phyloP scores from a whole-genome alignment of 257 asterid species.

The Solanum infundibuliforme region DNA sequence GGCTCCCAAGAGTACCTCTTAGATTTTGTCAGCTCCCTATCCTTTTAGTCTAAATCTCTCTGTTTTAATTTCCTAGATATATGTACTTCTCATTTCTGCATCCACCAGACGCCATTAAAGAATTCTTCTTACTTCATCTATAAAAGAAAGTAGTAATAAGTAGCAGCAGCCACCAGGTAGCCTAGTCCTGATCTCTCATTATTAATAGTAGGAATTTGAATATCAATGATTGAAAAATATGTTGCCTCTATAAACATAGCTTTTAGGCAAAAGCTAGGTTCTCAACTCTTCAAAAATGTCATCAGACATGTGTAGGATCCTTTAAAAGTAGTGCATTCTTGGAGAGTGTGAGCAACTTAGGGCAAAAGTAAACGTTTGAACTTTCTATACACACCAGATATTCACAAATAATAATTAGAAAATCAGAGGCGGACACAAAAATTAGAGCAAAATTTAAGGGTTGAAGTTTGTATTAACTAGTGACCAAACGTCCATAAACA shows the following conservation, averaged over 20 bases:
- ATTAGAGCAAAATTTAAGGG: neutral
- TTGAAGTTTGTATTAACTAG: neutral
- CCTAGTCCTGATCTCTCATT: neutral
- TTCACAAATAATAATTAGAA: neutral
- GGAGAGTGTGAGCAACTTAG: neutral
- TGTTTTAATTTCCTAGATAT: neutral
- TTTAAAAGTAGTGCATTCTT: neutral
- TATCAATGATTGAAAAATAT: neutral
- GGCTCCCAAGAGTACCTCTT: neutral
- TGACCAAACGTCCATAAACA: neutral
- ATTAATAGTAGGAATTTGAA: neutral
- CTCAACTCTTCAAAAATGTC: neutral
- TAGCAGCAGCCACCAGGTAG: neutral
- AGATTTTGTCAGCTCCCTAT: neutral
- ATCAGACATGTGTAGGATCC: neutral
- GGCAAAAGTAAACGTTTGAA: neutral
- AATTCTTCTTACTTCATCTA: neutral
- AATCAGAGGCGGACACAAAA: neutral
- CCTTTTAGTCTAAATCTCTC: neutral
- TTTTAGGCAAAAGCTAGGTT: neutral
- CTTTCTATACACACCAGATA: neutral
- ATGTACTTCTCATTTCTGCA: neutral
- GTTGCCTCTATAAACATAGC: neutral
- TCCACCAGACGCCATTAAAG: neutral
- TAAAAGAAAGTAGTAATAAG: neutral